A percentile compares a stretch with the other conserved stretches of the same genome.
Evolutionary conservation across 192 early-diverging fungal species (phyloP).

Genomic region (Backusella circina): DNA sequence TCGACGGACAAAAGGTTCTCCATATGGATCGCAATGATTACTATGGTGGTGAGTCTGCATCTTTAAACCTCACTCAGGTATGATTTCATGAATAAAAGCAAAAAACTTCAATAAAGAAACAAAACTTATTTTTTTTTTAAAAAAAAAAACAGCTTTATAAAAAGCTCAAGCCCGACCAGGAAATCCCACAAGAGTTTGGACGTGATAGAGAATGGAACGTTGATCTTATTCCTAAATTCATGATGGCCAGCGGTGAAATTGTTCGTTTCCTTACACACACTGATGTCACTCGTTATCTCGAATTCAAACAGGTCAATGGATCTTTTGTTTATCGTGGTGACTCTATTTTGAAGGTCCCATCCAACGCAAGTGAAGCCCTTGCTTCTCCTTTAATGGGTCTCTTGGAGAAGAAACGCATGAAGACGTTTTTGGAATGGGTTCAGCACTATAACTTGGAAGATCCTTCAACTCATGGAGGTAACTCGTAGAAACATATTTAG

Average conservation of each 20-base stretch:
- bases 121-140: background rate
- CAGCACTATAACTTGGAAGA: slow-evolving; percentile 88
- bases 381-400: slow-evolving; percentile 85
- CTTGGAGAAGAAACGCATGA: slow-evolving; percentile 89
- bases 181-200: slow-evolving; percentile 53
- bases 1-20: slow-evolving; percentile 91
- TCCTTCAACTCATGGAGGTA: slow-evolving; percentile 70
- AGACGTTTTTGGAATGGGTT: slow-evolving; percentile 96
- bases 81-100: background rate
- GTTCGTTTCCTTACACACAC: slow-evolving; percentile 96
- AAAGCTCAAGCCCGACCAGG: slow-evolving; percentile 59
- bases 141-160: slow-evolving; percentile 56
- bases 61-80: slow-evolving; percentile 95
- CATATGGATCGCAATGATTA: slow-evolving; percentile 96
- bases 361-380: slow-evolving; percentile 85
- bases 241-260: slow-evolving; percentile 98
- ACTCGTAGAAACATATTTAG: background rate
- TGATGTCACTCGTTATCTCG: slow-evolving; percentile 96
- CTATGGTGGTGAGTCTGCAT: slow-evolving; percentile 96
- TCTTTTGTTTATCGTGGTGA: slow-evolving; percentile 90
- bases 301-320: slow-evolving; percentile 94
- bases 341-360: slow-evolving; percentile 93
- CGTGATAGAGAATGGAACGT: slow-evolving; percentile 92
- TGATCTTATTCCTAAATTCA: slow-evolving; percentile 99
- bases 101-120: background rate